Evolutionary conservation across 768 basidiomycete species (phyloP).

Genomic region (Gloeostereum incarnatum): DNA sequence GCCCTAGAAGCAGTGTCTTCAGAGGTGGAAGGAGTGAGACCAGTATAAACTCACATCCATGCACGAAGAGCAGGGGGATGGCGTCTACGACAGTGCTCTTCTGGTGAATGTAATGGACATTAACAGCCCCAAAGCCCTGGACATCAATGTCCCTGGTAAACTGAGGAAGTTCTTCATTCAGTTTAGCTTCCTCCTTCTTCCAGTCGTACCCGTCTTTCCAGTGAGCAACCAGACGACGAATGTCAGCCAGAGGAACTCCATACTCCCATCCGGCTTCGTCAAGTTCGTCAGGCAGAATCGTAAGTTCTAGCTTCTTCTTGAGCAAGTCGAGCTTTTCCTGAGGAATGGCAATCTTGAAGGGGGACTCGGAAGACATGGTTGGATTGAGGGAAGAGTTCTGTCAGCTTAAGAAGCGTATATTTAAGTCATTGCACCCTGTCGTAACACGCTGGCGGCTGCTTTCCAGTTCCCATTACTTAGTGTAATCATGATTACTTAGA

Average conservation of each 20-base stretch:
- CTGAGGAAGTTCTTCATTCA: slow-evolving; percentile 23
- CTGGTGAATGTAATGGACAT: slow-evolving; percentile 26
- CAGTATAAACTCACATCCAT: slow-evolving; percentile 19
- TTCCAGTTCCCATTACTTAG: no score
- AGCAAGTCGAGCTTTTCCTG: slow-evolving; percentile 2
- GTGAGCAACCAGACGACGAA: slow-evolving; percentile 4
- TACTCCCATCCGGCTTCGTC: slow-evolving; percentile 4
- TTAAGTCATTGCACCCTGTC: no score
- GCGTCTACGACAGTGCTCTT: slow-evolving; percentile 14
- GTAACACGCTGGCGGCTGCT: no score
- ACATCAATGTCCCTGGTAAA: slow-evolving; percentile 24
- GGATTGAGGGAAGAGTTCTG: no score
- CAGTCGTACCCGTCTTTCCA: slow-evolving; percentile 9
- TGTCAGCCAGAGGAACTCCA: slow-evolving; percentile 7
- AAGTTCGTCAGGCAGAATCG: slow-evolving; percentile 7
- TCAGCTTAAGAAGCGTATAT: no score
- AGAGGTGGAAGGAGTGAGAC: not conserved
- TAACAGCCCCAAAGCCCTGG: slow-evolving; percentile 18
- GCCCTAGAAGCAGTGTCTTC: slow-evolving; percentile 21
- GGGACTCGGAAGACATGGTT: slow-evolving; percentile 1
- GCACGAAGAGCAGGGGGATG: slow-evolving; percentile 13
- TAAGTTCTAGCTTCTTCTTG: slow-evolving; percentile 3
- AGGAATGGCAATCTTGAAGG: slow-evolving; percentile 8
- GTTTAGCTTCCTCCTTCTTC: slow-evolving; percentile 13
- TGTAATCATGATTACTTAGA: no score